Base-by-base conservation (phyloP, 306 rosid species). In the Fagus crenata region DNA sequence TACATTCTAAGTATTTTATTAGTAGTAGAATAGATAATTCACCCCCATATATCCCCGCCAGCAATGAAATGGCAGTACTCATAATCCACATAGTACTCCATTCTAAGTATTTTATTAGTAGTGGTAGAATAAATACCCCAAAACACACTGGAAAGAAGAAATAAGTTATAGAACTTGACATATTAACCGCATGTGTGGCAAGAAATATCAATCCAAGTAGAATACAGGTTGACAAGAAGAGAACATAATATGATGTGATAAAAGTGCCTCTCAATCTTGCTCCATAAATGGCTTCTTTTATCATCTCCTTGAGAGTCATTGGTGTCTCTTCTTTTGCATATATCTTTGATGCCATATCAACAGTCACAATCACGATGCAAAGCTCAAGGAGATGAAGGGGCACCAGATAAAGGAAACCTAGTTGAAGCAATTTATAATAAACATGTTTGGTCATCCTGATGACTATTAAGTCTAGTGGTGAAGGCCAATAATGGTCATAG, bases 11-110 rank as follows among this genome's bases (percentile, higher is more conserved):
- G n/a, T n/a, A n/a, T n/a, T n/a, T n/a, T n/a, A n/a, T n/a, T n/a
- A n/a, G n/a, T n/a, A n/a, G n/a, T n/a, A n/a, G n/a, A n/a, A n/a
- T n/a, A n/a, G n/a, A n/a, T n/a, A n/a, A n/a, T n/a, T n/a, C n/a
- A n/a, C n/a, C n/a, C n/a, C n/a, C 93, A 63, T 71, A 49, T 22
- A 67, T 60, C 7, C 86, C 89, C 40, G 89, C 88, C 80, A 86
- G 36, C 14, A 87, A 55, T 36, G 94, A 89, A 32, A 89, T 76
- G 60, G 85, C 89, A 70, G 85, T 67, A 41, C 8, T 4, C 43
- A 0, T 4, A 41, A 4, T 5, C 5, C 41, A 39, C 5, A 3
- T 3, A 43, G 51, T 12, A 43, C 51, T 43, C 51, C 51, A 43
- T 43, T 43, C 51, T 13, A 43, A 43, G 51, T 7, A 43, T 43